Conservation (phyloP, 78 protist species). For the Guillardia theta region DNA sequence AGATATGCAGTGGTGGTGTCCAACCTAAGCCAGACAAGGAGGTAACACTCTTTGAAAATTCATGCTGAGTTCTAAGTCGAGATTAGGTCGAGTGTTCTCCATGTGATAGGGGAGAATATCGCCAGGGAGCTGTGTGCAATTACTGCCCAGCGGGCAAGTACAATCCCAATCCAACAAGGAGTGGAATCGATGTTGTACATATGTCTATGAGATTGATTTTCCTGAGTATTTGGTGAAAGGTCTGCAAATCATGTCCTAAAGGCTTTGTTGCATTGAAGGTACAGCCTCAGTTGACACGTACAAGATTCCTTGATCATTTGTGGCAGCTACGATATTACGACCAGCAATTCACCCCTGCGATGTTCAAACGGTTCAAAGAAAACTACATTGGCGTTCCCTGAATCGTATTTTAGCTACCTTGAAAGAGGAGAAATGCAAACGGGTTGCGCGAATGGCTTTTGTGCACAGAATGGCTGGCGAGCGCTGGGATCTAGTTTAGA, state of each 20-base stretch:
- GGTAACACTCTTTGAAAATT: not conserved
- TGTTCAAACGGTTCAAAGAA: no score
- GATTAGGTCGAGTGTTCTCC: not conserved
- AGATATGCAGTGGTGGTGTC: conserved; percentile 15
- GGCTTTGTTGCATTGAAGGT: not conserved
- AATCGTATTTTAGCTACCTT: no score
- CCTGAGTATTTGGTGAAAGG: no score
- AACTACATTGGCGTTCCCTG: no score
- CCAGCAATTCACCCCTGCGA: no score
- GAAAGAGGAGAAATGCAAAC: not conserved
- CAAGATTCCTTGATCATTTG: no score
- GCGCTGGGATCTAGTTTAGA: not conserved
- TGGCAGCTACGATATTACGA: no score
- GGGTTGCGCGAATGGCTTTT: conserved; percentile 19
- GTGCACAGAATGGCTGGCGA: not conserved
- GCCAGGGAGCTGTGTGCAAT: not conserved
- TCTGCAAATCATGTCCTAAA: not conserved
- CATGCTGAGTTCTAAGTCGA: not conserved
- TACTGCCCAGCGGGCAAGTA: conserved; percentile 14
- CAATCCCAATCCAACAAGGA: not conserved
- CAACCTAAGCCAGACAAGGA: not conserved
- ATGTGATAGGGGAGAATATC: not conserved
- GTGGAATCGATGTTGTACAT: not conserved
- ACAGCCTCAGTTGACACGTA: no score
- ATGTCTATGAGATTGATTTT: no score